phyloP scores from a whole-genome alignment of 768 basidiomycete species.

The Astraeus odoratus region DNA sequence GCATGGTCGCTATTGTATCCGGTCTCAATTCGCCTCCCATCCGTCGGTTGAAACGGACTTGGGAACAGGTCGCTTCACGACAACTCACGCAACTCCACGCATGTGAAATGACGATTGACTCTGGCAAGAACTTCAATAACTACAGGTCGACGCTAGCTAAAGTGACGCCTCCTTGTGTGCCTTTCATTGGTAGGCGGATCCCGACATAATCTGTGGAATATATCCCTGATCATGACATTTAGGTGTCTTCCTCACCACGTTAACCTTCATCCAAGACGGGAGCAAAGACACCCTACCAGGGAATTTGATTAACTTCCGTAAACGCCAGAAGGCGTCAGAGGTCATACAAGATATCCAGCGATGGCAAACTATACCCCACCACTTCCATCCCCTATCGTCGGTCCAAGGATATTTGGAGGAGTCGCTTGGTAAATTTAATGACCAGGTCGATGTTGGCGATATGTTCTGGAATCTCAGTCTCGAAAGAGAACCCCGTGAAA shows the following conservation, averaged over 20 bases:
- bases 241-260: conserved; percentile 94
- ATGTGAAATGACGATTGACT: conserved; percentile 87
- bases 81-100: conserved; percentile 65
- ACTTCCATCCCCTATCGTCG: conserved; percentile 59
- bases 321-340: conserved; percentile 92
- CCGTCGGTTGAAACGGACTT: conserved; percentile 85
- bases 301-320: conserved; percentile 88
- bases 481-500: conserved; percentile 86
- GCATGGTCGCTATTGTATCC: conserved; percentile 94
- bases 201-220: neutral
- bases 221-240: conserved; percentile 4
- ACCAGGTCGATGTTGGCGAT: conserved; percentile 63
- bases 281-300: conserved; percentile 79
- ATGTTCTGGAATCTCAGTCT: conserved; percentile 82
- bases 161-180: conserved; percentile 89
- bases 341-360: conserved; percentile 95
- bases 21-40: conserved; percentile 93
- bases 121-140: conserved; percentile 89
- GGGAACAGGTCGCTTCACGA: conserved; percentile 80
- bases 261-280: conserved; percentile 98
- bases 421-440: conserved; percentile 62
- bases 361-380: conserved; percentile 90
- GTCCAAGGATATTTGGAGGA: conserved; percentile 77
- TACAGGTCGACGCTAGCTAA: conserved; percentile 80
- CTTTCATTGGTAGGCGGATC: conserved; percentile 74